Conservation (phyloP, 2,329 filamentous ascomycete genomes). For the Nectriaceae sp. region DNA sequence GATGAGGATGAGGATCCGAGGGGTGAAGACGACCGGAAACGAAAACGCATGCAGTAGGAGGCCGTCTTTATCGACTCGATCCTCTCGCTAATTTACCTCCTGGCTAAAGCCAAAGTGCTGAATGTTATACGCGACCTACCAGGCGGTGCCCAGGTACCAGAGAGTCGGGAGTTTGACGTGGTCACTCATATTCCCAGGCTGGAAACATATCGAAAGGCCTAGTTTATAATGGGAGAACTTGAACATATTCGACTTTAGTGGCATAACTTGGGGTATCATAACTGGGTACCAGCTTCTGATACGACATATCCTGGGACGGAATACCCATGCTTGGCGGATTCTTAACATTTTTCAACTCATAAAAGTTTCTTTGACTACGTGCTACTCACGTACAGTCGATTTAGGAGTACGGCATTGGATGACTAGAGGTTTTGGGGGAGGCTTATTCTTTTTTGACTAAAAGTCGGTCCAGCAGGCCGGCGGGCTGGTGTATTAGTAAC, state of each 20-base stretch:
- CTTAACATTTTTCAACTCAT: not conserved
- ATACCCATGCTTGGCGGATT: not conserved
- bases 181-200: too few relatives aligned
- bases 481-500: conserved; percentile 1
- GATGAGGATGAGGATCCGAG: conserved; percentile 58
- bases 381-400: conserved; percentile 4
- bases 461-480: conserved; percentile 1
- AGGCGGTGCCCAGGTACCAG: too few relatives aligned
- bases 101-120: too few relatives aligned
- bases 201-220: too few relatives aligned
- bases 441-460: conserved; percentile 9
- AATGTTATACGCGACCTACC: too few relatives aligned
- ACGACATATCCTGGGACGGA: not conserved
- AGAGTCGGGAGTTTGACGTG: too few relatives aligned
- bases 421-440: conserved; percentile 12
- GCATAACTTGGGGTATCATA: too few relatives aligned
- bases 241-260: too few relatives aligned
- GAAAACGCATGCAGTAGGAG: conserved; percentile 57
- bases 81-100: not conserved
- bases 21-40: conserved; percentile 61
- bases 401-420: conserved; percentile 15
- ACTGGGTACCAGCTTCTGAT: too few relatives aligned
- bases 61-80: not conserved
- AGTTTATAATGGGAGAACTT: too few relatives aligned
- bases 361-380: conserved; percentile 8